Conservation (phyloP, 768 basidiomycete genomes). For the Cytidiella melzeri region DNA sequence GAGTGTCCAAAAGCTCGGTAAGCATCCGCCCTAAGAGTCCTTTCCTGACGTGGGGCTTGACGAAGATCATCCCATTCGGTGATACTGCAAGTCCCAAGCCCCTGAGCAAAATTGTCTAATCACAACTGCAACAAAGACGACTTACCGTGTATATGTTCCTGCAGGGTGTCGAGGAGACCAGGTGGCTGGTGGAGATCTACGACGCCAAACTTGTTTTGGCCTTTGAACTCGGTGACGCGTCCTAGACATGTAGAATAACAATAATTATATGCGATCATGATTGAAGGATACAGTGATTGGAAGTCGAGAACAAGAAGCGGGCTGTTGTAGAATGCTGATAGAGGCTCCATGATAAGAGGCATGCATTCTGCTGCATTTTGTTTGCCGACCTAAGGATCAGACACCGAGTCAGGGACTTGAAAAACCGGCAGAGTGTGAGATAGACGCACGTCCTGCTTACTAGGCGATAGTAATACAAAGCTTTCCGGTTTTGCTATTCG, state of each 20-base stretch:
- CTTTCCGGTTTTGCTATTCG: constrained; percentile 94
- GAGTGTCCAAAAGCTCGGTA: constrained; percentile 83
- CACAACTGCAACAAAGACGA: neutral
- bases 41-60: constrained; percentile 76
- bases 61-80: constrained; percentile 93
- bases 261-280: constrained; percentile 99
- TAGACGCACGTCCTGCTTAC: constrained; percentile 65
- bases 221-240: constrained; percentile 80
- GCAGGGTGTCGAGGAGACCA: constrained; percentile 61
- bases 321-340: constrained; percentile 87
- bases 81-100: constrained; percentile 52
- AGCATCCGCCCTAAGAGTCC: constrained; percentile 90
- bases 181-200: constrained; percentile 60
- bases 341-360: constrained; percentile 92
- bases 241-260: constrained; percentile 97
- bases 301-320: constrained; percentile 95
- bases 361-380: constrained; percentile 97
- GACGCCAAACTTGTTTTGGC: constrained; percentile 83
- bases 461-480: constrained; percentile 87
- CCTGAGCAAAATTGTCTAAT: neutral
- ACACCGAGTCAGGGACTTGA: constrained; percentile 3
- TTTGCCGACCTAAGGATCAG: constrained; percentile 71
- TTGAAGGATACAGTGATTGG: constrained; percentile 91
- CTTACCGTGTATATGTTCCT: constrained; percentile 74
- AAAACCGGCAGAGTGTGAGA: neutral